Base-by-base conservation (phyloP, 1,284 basidiomycete genomes). In the Meira nashicola region DNA sequence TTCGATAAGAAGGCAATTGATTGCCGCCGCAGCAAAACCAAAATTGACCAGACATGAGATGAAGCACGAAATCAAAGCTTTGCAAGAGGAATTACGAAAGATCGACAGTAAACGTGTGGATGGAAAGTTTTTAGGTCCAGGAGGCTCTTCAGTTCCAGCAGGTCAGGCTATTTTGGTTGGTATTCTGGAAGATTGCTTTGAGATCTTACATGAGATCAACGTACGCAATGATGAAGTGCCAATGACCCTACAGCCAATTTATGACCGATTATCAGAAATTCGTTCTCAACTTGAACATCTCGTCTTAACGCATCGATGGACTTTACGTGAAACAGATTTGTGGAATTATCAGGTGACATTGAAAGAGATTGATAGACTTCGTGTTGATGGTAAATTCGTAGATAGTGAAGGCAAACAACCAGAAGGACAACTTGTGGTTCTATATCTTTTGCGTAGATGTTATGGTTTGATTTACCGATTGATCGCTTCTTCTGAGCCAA, bases 231-330 rank as follows among this genome's bases (percentile, higher is more conserved):
- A 93, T 47, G 90, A 89, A 55, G 93, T 92, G 83, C 89, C 10
- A 84, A 87, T 64, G 28, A 88, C 89, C 5, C 83, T 98, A 58
- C 90, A 92, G 78, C 92, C 94, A 0, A 95, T 99, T 68, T 91
- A 93, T 78, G 94, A 98, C 75, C 86, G 94, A 17, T 84, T 99
- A 63, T 85, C 83, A 62, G 88, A 89, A 73, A 87, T 97, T 74
- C 86, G 92, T 62, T 83, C 85, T 9, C 89, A 93, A 78, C 82
- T 96, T 46, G 92, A 96, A 81, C 86, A 88, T 63, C 82, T 96
- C 51, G 90, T 90, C 46, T 82, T 97, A 68, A 97, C 94, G 1
- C 94, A 96, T 79, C 87, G 95, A 48, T 99, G 95, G 95, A 95
- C 89, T 60, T 81, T 99, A 59, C 84, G 93, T 46, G 95, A 98